A percentile compares a stretch with the other conserved stretches of the same genome.
These are phyloP conservation scores for Aspergillus sp. DNA, from an alignment of 2,329 filamentous ascomycete species.

Conservation along the genomic window DNA sequence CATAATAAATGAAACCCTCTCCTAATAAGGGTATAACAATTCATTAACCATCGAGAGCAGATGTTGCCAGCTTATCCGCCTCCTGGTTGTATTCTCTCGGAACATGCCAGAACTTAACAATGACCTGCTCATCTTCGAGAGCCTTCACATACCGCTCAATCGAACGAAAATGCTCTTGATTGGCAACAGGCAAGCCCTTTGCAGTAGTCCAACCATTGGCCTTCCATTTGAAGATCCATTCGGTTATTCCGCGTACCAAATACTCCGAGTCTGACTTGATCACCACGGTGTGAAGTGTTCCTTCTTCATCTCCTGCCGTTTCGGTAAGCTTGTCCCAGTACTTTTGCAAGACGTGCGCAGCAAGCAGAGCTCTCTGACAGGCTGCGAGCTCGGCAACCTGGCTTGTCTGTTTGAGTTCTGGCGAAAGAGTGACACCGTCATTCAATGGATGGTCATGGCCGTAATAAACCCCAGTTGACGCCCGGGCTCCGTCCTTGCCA, in stretches of 20 bases:
- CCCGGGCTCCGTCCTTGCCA: background rate
- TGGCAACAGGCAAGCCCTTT: background rate
- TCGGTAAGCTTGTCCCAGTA: background rate
- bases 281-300: accelerated
- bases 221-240: background rate
- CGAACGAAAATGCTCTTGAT: background rate
- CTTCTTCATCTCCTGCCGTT: background rate
- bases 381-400: constrained; percentile 8
- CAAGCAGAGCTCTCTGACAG: background rate
- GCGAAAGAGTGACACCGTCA: background rate
- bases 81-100: background rate
- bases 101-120: background rate
- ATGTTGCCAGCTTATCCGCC: background rate
- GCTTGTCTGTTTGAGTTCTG: background rate
- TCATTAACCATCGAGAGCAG: background rate
- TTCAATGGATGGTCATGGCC: background rate
- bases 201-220: background rate
- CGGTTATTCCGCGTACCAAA: background rate
- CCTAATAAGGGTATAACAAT: too few species aligned
- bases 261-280: background rate
- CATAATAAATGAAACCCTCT: too few species aligned
- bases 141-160: too few species aligned
- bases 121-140: background rate
- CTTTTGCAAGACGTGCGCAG: background rate
- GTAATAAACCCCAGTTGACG: background rate